Evolutionary conservation across 768 basidiomycete genomes (phyloP).

Genomic region (Boletus speciosus): DNA sequence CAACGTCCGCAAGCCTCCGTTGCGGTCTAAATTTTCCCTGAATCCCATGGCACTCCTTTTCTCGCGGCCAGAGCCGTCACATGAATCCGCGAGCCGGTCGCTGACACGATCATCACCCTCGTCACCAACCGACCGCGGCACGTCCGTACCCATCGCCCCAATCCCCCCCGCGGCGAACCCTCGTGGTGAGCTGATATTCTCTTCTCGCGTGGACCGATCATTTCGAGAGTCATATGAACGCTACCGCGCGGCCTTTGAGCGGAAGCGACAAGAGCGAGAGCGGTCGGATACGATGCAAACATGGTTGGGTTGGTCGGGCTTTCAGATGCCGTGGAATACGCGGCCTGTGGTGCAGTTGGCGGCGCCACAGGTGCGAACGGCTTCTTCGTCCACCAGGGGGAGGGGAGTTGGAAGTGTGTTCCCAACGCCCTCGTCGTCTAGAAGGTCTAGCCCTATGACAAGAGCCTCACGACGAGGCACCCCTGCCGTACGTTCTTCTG

Average conservation of each 20-base stretch:
- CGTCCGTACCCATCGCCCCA: slow-evolving; percentile 50
- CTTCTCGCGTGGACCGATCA: slow-evolving; percentile 71
- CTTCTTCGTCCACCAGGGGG: slow-evolving; percentile 26
- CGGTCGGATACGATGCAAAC: slow-evolving; percentile 33
- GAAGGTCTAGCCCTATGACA: slow-evolving; percentile 34
- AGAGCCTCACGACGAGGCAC: slow-evolving; percentile 26
- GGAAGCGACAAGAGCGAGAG: slow-evolving; percentile 63
- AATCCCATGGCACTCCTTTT: slow-evolving; percentile 39
- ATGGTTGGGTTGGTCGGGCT: slow-evolving; percentile 29
- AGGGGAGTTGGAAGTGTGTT: slow-evolving; percentile 23
- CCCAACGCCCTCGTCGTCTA: slow-evolving; percentile 31
- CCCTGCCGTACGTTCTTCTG: slow-evolving; percentile 22
- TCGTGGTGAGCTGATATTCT: slow-evolving; percentile 95
- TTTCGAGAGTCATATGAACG: slow-evolving; percentile 94
- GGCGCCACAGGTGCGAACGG: slow-evolving; percentile 20
- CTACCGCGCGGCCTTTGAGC: slow-evolving; percentile 85
- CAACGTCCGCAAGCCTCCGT: slow-evolving; percentile 82
- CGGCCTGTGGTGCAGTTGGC: slow-evolving; percentile 5
- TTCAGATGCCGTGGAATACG: slow-evolving; percentile 30
- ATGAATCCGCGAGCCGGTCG: slow-evolving; percentile 20
- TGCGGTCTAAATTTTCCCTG: slow-evolving; percentile 54
- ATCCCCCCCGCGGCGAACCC: slow-evolving; percentile 89
- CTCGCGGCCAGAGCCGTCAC: slow-evolving; percentile 27
- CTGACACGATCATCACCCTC: slow-evolving; percentile 31
- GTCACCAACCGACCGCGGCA: slow-evolving; percentile 37